Base-by-base conservation (phyloP, 306 rosid genomes). In the Cyamopsis tetragonoloba region DNA sequence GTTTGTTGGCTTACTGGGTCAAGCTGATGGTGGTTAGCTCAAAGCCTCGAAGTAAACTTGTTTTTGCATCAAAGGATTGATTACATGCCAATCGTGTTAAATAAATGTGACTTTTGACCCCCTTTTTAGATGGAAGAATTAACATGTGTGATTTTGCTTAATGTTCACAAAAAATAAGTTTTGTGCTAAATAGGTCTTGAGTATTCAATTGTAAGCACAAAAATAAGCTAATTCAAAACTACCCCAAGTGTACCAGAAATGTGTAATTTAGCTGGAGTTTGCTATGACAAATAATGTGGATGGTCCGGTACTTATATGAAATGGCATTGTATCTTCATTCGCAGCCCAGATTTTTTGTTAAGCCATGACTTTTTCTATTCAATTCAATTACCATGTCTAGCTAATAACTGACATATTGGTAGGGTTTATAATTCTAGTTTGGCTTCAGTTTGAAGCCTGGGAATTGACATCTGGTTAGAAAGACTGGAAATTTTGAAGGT, bases 401-500 rank as follows among this genome's bases (percentile, higher is more conserved):
- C 50, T 28, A 19, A 31, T 61, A 72, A 19, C n/a, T 48, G 28
- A 50, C 54, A 20, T 65, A n/a, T 17, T 50, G 66, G 18, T 65
- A 10, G 46, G 62, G 59, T 50, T 66, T 72, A 6, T 15, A 54
- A 10, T 32, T 66, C 31, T 62, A 50, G 35, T 50, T 39, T 48
- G 58, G 51, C 42, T 59, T 61, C 26, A 4, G 44, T 65, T 50
- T 64, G 61, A 10, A 13, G 37, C 65, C 65, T 39, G 37, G 54
- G 41, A 49, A 47, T 47, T 47, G 35, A 34, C 31, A 62, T 55
- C 3, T 71, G 59, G 72, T 70, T 54, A 4, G 66, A 76, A 50
- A 61, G 72, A 17, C 57, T 55, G 65, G 18, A 27, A 11, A 17
- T 41, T 61, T 75, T 60, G 44, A 59, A 61, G 49, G 51, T 28